Percentiles rank a stretch among this genome's conserved stretches.
These are phyloP conservation scores for Aphanomyces invadans DNA, from an alignment of 352 stramenopile species.

Conservation along the genomic window DNA sequence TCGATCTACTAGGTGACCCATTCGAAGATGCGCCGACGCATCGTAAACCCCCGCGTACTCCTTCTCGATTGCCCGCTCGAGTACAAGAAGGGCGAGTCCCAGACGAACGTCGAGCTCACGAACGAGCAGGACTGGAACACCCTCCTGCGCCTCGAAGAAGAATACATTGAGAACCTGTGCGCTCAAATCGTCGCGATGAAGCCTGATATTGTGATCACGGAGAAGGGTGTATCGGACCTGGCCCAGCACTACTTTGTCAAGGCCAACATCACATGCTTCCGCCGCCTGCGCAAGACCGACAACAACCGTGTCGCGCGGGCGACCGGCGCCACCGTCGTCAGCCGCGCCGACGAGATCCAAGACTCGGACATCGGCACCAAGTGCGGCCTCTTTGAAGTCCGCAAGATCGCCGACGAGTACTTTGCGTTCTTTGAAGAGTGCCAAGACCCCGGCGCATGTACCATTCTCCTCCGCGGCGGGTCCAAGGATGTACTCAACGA, in stretches of 20 bases:
- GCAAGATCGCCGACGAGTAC: constrained; percentile 91
- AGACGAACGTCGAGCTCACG: constrained; percentile 98
- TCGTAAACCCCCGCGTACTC: constrained; percentile 98
- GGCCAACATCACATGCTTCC: constrained; percentile 98
- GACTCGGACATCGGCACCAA: constrained; percentile 98
- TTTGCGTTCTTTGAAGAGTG: constrained; percentile 99
- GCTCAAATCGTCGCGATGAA: constrained; percentile 98
- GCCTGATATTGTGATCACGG: constrained; percentile 99
- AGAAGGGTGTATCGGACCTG: constrained; percentile 99
- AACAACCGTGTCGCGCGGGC: constrained; percentile 98
- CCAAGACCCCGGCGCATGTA: constrained; percentile 97
- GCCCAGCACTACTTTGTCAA: constrained; percentile 99
- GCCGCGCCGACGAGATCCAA: constrained; percentile 96
- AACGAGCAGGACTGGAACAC: constrained; percentile 98
- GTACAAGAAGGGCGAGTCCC: constrained; percentile 99
- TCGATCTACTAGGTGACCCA: constrained; percentile 78
- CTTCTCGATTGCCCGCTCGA: constrained; percentile 98
- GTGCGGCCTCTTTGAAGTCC: constrained; percentile 97
- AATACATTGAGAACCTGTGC: constrained; percentile 99
- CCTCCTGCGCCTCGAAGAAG: constrained; percentile 97
- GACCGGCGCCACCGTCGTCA: constrained; percentile 97
- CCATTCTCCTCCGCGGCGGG: constrained; percentile 95
- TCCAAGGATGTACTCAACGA: constrained; percentile 99
- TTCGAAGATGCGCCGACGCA: constrained; percentile 97
- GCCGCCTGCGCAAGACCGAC: constrained; percentile 98